Conservation (phyloP, 2,329 filamentous ascomycete genomes). For the Nigrograna mackinnonii region DNA sequence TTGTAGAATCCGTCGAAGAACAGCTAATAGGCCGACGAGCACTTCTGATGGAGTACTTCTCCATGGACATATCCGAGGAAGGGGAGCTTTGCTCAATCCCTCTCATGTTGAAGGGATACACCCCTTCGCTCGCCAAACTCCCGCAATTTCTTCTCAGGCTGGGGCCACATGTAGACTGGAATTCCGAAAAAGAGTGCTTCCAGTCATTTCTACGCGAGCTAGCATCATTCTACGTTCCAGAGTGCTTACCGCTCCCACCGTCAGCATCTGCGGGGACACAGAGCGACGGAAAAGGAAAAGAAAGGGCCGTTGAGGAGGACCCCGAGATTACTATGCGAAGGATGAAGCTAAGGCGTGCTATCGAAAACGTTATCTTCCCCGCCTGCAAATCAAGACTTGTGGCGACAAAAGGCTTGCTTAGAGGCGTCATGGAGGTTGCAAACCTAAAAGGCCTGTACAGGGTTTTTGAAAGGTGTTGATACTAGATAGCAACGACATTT, state of each 20-base stretch:
- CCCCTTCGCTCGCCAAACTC: conserved; percentile 81
- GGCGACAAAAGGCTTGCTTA: conserved; percentile 77
- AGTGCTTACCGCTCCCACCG: conserved; percentile 67
- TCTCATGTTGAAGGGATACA: conserved; percentile 85
- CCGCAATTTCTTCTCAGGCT: conserved; percentile 86
- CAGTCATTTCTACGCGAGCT: conserved; percentile 82
- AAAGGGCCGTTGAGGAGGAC: conserved; percentile 31
- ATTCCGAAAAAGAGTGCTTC: conserved; percentile 82
- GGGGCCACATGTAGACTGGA: conserved; percentile 88
- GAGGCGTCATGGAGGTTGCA: conserved; percentile 82
- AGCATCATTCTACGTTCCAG: conserved; percentile 88
- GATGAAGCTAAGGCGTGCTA: conserved; percentile 69
- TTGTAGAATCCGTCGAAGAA: conserved; percentile 66
- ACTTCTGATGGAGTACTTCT: conserved; percentile 94
- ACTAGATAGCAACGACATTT: background rate
- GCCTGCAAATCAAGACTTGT: conserved; percentile 82
- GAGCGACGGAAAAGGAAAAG: conserved; percentile 42
- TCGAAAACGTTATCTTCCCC: conserved; percentile 90
- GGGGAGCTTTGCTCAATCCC: conserved; percentile 81
- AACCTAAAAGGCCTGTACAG: conserved; percentile 90
- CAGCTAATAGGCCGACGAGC: conserved; percentile 77
- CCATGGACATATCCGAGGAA: conserved; percentile 75
- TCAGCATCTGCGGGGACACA: conserved; percentile 36
- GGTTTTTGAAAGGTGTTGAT: conserved; percentile 88
- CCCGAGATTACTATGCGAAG: conserved; percentile 57